Evolutionary conservation across 768 basidiomycete species (phyloP), one percentile per base, ranked within the genome.

Genomic region (Russula brevipes): DNA sequence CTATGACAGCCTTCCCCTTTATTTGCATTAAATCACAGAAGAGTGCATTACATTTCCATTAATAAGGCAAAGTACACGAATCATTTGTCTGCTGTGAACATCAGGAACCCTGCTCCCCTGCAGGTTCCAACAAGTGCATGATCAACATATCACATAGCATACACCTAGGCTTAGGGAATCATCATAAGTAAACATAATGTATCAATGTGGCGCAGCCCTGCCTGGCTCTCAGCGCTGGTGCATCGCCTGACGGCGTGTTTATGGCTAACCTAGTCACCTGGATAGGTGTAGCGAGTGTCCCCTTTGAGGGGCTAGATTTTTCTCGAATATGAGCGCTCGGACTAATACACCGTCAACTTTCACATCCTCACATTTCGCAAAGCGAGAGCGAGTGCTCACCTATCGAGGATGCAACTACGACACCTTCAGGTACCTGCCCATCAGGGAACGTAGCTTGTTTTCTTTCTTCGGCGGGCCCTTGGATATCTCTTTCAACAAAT

Each of bases 371-470:
- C 57, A 53, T 54, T 14, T 35, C 24, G 30, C 54, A 33, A 11
- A 44, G 54, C 42, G 31, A 45, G 41, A 44, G 54, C 42, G 31
- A 45, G 41, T 39, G 24, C 66, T 44, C 45, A 67, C 66, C 58
- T 65, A 41, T 42, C 41, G 11, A 53, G 41, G 39, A 51, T 39
- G 57, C 19, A 30, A 10, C 64, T 67, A 67, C 33, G 64, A 61
- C 56, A 61, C 64, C 39, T 57, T 65, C 30, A 61, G 45, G 60
- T 61, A 61, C 24, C 49, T 56, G 47, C 69, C 63, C 68, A 70
- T 66, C 38, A 72, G 70, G 31, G 64, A 67, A 52, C 72, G 73
- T 63, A 75, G 51, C 54, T 73, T 70, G 55, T 71, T 73, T 57
- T 68, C 67, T 44, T 67, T 67, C 60, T 67, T 67, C 53, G 51